Conservation (phyloP, 1,284 basidiomycete genomes). For the Bondarzewia mesenterica region DNA sequence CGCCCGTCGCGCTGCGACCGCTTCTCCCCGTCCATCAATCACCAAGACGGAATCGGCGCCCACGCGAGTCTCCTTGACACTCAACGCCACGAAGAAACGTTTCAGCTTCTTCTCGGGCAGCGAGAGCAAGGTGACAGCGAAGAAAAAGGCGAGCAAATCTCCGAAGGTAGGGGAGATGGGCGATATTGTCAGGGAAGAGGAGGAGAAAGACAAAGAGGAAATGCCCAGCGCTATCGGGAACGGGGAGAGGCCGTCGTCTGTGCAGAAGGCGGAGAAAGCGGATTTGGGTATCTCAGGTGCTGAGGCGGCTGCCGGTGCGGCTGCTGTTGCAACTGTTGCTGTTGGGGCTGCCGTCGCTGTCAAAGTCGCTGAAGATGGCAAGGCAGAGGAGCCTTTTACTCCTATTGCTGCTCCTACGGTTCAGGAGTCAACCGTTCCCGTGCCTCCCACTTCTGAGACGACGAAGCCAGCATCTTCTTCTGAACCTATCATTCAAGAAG, state of each 20-base stretch:
- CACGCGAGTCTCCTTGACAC: slow-evolving; percentile 30
- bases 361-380: slow-evolving; percentile 12
- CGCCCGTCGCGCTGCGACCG: slow-evolving; percentile 20
- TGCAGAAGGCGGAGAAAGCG: slow-evolving; percentile 1
- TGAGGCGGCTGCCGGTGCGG: slow-evolving; percentile 7
- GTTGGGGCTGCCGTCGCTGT: slow-evolving; percentile 8
- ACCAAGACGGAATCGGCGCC: slow-evolving; percentile 33
- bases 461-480: too few species aligned
- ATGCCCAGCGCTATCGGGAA: slow-evolving; percentile 8
- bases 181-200: slow-evolving; percentile 49
- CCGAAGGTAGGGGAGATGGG: slow-evolving; percentile 55
- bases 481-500: too few species aligned
- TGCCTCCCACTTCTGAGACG: background rate
- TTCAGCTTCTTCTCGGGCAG: slow-evolving; percentile 43
- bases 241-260: background rate
- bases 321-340: slow-evolving; percentile 12
- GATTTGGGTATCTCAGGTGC: background rate
- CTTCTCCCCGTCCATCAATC: slow-evolving; percentile 47
- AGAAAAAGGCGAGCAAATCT: slow-evolving; percentile 25
- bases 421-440: background rate
- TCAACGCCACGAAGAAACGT: slow-evolving; percentile 41
- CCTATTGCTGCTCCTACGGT: slow-evolving; percentile 1
- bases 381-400: slow-evolving; percentile 7
- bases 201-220: slow-evolving; percentile 14
- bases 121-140: slow-evolving; percentile 16